These are phyloP conservation scores for Kluyveromyces marxianus DNA, from an alignment of 1,139 yeast species.

Conservation along the genomic window DNA sequence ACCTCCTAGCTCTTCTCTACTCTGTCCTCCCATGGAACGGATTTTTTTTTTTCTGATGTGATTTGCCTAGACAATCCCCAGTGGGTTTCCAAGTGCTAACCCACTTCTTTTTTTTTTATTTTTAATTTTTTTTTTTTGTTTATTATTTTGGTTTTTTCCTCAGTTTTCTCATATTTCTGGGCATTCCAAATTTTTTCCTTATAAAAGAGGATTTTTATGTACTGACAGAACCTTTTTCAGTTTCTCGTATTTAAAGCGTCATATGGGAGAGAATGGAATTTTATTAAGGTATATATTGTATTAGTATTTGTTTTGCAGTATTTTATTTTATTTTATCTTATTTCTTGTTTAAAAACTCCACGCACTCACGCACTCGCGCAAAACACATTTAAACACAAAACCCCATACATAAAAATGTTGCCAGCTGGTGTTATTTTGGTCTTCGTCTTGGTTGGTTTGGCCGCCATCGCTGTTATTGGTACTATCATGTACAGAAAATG, in stretches of 20 bases:
- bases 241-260: background rate
- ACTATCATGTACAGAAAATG: constrained; percentile 29
- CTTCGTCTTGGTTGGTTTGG: constrained; percentile 40
- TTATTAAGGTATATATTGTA: background rate
- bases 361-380: constrained; percentile 7
- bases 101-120: no score
- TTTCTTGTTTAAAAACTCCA: background rate
- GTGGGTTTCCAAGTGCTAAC: no score
- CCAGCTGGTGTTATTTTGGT: constrained; percentile 50
- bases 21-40: no score
- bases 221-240: background rate
- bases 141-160: no score
- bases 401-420: constrained; percentile 31
- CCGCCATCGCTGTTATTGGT: constrained; percentile 33
- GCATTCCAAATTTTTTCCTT: no score
- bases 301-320: background rate
- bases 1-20: no score
- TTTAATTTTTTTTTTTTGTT: no score
- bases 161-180: no score
- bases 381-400: background rate
- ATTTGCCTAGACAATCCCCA: no score
- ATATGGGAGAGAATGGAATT: background rate
- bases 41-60: no score
- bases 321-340: background rate
- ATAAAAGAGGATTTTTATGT: no score